phyloP scores from a whole-genome alignment of 176 grass and related monocot species.

The Triticum monococcum region DNA sequence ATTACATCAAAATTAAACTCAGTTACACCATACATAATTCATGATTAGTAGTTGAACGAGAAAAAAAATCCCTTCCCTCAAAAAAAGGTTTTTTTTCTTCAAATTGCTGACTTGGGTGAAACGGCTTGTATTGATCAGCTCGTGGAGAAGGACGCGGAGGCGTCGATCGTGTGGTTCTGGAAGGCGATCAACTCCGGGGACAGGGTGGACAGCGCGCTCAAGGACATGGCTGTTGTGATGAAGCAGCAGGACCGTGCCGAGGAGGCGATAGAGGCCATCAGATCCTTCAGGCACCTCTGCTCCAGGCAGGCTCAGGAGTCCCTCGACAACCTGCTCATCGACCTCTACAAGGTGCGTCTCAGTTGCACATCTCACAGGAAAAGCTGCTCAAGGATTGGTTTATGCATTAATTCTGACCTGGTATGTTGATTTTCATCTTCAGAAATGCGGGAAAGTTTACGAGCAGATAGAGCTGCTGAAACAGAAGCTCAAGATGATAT shows the following conservation, averaged over 20 bases:
- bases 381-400: neutral
- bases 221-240: constrained; percentile 93
- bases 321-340: constrained; percentile 91
- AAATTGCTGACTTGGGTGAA: neutral
- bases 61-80: no score
- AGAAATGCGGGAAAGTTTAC: constrained; percentile 84
- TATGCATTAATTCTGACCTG: neutral
- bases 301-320: constrained; percentile 86
- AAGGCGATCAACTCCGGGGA: constrained; percentile 74
- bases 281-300: constrained; percentile 82
- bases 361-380: neutral
- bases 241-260: constrained; percentile 71
- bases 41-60: neutral
- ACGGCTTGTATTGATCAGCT: constrained; percentile 48
- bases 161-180: constrained; percentile 87
- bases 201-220: constrained; percentile 75
- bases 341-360: constrained; percentile 79
- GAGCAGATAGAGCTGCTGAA: constrained; percentile 91
- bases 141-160: constrained; percentile 77
- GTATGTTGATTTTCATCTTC: neutral
- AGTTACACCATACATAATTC: neutral
- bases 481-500: constrained; percentile 89
- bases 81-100: neutral
- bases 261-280: constrained; percentile 89
- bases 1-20: neutral